Evolutionary conservation across 208 protist genomes (phyloP), one percentile per base, ranked within the genome.

Genomic region (Borovskyia barvae): DNA sequence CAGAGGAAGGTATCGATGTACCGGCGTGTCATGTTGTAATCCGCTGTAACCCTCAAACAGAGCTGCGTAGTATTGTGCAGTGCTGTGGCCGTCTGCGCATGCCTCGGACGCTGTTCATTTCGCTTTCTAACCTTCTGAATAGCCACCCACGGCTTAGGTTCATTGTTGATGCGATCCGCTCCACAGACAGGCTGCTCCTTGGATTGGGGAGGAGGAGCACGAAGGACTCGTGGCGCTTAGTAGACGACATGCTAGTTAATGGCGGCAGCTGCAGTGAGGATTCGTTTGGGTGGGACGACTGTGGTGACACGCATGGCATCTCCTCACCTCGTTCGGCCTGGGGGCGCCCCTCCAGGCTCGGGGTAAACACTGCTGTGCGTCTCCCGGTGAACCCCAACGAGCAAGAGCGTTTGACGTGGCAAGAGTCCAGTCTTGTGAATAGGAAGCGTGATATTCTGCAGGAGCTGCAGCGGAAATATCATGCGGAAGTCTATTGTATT

Each of bases 1-100:
- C 61, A 11, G 77, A 92, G 60, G 84, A 94, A 50, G 85, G 87
- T 24, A 50, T 94, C 17, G 87, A 92, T 40, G 60, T 94, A 36
- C 69, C 62, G 12, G 35, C 20, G 0, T 94, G 87, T 54, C 87
- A 79, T 42, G 15, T 88, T 22, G 82, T 94, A 17, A 36, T 92
- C 33, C 67, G 85, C 19, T 88, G 66, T 51, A 54, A 80, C 45
- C 57, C 46, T 2, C 55, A 77, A 26, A 42, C 66, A 2, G 80
- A 62, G n/a, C 55, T 85, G 28, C 52, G 43, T 9, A 63, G 57
- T 19, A 75, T 82, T 42, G 68, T 93, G 40, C 88, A 94, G 67
- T 80, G 78, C 22, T 79, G 88, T 43, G 85, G 85, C 11, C 51
- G 85, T 3, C 86, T 87, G 9, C 60, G 88, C 9, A 26, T 19